Percentiles rank a stretch among this genome's conserved stretches.
phyloP scores from a whole-genome alignment of 306 rosid genomes.

The Cucurbita pepo region DNA sequence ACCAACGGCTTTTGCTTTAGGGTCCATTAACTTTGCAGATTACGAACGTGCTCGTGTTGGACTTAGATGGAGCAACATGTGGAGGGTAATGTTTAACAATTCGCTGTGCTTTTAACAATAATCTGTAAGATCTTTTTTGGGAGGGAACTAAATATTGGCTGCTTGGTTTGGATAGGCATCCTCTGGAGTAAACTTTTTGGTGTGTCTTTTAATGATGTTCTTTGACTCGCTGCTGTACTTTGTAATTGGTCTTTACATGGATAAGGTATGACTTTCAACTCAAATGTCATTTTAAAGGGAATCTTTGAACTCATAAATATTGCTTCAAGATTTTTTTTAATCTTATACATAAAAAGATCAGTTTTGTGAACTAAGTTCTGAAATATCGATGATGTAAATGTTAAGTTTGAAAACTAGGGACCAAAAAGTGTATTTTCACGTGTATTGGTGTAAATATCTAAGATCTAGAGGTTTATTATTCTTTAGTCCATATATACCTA shows the following conservation, averaged over 20 bases:
- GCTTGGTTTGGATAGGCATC: slow-evolving; percentile 46
- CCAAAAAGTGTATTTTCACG: background rate
- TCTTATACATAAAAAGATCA: no score
- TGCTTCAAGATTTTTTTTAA: background rate
- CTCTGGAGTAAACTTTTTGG: slow-evolving; percentile 77
- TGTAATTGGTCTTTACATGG: slow-evolving; percentile 79
- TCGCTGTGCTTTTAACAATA: background rate
- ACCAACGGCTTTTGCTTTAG: slow-evolving; percentile 87
- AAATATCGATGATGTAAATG: background rate
- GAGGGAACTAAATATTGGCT: slow-evolving; percentile 5
- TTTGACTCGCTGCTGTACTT: slow-evolving; percentile 68
- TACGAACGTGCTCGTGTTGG: slow-evolving; percentile 99
- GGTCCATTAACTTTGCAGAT: slow-evolving; percentile 88
- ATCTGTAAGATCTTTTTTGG: background rate
- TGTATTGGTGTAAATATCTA: background rate
- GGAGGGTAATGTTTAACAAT: slow-evolving; percentile 40
- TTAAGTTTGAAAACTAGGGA: background rate
- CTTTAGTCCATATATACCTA: no score
- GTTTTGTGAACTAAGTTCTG: background rate
- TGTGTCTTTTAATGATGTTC: slow-evolving; percentile 84
- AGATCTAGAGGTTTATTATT: no score
- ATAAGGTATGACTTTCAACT: slow-evolving; percentile 39
- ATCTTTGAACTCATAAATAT: background rate
- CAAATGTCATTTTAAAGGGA: background rate
- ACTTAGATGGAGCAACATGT: slow-evolving; percentile 92